Base-by-base conservation (phyloP, 768 basidiomycete genomes). In the Suillus brevipes region DNA sequence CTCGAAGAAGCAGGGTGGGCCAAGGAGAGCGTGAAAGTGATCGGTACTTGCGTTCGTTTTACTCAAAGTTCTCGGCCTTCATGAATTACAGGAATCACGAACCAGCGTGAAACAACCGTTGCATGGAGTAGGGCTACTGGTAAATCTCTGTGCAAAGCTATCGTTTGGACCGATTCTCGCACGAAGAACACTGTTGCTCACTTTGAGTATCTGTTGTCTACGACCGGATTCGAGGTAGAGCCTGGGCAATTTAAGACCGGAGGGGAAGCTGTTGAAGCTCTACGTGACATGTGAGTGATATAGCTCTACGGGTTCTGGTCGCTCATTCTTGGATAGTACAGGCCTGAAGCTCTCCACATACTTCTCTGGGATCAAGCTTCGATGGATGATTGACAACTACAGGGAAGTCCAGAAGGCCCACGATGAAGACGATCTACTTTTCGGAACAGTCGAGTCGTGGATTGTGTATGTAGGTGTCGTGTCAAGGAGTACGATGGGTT, bases 361-460 rank as follows among this genome's bases (percentile, higher is more conserved):
- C 79, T 99, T 99, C 80, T 97, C 96, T 28, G 97, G 91, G 20
- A 90, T 97, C 76, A 99, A 98, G 79, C 83, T 97, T 67, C 87
- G 92, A 53, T 99, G 97, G 97, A 94, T 99, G 91, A 87, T 97
- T 66, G 92, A 97, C 75, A 88, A 98, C 73, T 78, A 90, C 72
- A 82, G 84, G 4, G 86, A 88, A 37, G 94, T 99, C 62, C 77
- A 82, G 40, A 82, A 85, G 50, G 96, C 97, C 0, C 89, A 95
- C 72, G 87, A 90, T 45, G 78, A 85, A 43, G 94, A 94, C 75
- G 85, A 92, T 65, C 84, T 99, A 14, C 79, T 89, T 25, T 95
- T 98, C 72, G 97, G 97, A 28, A 99, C 97, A 2, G 90, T 99
- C 61, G 97, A 99, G 77, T 95, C 94, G 37, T 99, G 97, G 97